Conservation (phyloP, 805 yeast genomes). For the Metschnikowia borealis region DNA sequence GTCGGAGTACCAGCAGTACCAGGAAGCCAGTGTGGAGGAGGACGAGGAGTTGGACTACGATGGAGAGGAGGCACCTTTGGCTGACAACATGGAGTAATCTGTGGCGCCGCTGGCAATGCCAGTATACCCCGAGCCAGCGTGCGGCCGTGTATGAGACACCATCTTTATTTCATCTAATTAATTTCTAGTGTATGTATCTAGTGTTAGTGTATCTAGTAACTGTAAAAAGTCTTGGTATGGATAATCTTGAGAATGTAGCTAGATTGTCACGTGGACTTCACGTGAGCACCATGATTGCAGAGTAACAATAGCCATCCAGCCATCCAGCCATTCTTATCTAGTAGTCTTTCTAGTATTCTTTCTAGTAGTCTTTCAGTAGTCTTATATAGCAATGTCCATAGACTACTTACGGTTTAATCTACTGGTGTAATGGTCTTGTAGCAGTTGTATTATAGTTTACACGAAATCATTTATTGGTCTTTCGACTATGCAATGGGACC, state of each 20-base stretch:
- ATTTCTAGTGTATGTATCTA: conserved; percentile 2
- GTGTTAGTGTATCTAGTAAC: background rate
- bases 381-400: no score
- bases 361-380: no score
- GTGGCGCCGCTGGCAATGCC: background rate
- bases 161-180: conserved; percentile 8
- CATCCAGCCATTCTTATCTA: no score
- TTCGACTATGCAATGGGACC: background rate
- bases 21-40: conserved; percentile 72
- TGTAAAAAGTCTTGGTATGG: no score
- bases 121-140: background rate
- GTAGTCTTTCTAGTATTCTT: no score
- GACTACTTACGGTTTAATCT: no score
- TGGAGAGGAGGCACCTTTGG: conserved; percentile 57
- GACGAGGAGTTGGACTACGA: conserved; percentile 72
- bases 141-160: conserved; percentile 1
- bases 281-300: no score
- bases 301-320: no score
- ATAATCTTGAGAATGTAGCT: no score
- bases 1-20: conserved; percentile 87
- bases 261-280: no score
- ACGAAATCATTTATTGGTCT: background rate
- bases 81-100: conserved; percentile 43
- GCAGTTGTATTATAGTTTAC: no score
- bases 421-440: no score